Conservation (phyloP, 805 yeast genomes). For the Ogataea dorogensis region DNA sequence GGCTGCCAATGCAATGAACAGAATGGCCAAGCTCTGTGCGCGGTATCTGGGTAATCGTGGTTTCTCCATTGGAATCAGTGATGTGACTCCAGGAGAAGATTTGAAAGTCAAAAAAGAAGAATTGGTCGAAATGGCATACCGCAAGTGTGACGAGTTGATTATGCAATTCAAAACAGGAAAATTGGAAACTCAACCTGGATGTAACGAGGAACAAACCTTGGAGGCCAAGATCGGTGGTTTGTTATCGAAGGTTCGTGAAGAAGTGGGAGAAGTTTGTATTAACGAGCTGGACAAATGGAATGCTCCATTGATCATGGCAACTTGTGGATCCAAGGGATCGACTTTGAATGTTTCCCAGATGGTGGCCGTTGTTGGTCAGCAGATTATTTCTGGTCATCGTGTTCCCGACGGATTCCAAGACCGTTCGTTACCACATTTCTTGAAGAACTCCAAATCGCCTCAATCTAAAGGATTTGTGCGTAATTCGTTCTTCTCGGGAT, state of each 20-base stretch:
- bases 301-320: slow-evolving; percentile 98
- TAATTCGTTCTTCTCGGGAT: slow-evolving; percentile 91
- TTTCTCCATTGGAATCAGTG: slow-evolving; percentile 94
- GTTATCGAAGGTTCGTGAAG: slow-evolving; percentile 95
- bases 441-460: slow-evolving; percentile 93
- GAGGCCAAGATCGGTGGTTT: slow-evolving; percentile 98
- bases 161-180: slow-evolving; percentile 75
- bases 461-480: slow-evolving; percentile 97
- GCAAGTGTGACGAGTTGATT: slow-evolving; percentile 88
- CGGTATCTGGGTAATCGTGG: slow-evolving; percentile 93
- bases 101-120: slow-evolving; percentile 76
- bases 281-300: slow-evolving; percentile 83
- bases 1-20: slow-evolving; percentile 94
- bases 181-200: slow-evolving; percentile 97
- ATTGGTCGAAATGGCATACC: slow-evolving; percentile 87
- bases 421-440: slow-evolving; percentile 95
- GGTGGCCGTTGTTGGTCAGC: slow-evolving; percentile 99
- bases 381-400: slow-evolving; percentile 96
- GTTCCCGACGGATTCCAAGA: slow-evolving; percentile 99
- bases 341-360: slow-evolving; percentile 97
- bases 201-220: slow-evolving; percentile 96
- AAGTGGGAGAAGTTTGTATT: slow-evolving; percentile 97
- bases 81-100: slow-evolving; percentile 88
- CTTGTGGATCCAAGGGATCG: slow-evolving; percentile 99
- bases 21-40: slow-evolving; percentile 99